Percentiles rank a stretch among this genome's conserved stretches.
phyloP scores from a whole-genome alignment of 139 green algal genomes.

The Raphidocelis subcapitata region DNA sequence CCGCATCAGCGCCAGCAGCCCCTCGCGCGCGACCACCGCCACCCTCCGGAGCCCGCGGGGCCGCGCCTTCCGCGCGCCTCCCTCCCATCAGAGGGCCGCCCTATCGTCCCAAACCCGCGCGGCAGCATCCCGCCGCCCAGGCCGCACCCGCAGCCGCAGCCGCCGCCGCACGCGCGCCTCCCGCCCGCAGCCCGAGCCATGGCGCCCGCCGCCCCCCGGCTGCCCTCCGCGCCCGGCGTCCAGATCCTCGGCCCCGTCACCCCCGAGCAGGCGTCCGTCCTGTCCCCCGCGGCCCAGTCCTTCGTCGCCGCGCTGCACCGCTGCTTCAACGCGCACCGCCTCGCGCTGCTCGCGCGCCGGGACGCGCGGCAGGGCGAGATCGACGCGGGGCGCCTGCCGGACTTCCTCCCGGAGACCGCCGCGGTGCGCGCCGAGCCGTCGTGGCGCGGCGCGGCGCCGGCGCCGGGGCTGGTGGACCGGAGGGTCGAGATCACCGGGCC shows the following conservation, averaged over 20 bases:
- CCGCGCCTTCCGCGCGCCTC: no score
- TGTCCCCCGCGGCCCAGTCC: conserved; percentile 52
- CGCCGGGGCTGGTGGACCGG: conserved; percentile 72
- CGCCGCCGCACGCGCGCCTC: no score
- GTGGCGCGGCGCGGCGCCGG: conserved; percentile 71
- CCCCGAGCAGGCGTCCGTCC: conserved; percentile 47
- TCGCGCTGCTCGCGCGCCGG: conserved; percentile 63
- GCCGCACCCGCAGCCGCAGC: no score
- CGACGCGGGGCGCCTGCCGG: conserved; percentile 25
- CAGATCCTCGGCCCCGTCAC: conserved; percentile 47
- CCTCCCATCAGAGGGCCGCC: no score
- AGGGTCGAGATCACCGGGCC: conserved; percentile 90
- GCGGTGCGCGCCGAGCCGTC: conserved; percentile 38
- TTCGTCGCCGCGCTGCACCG: conserved; percentile 75
- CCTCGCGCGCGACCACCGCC: no score
- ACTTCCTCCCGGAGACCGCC: conserved; percentile 74
- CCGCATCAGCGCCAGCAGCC: no score
- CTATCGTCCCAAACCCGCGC: no score
- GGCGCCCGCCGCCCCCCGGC: no score
- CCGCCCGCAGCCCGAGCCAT: no score
- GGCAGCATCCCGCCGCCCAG: no score
- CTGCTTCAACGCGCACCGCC: conserved; percentile 59
- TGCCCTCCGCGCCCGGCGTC: conserved; percentile 35
- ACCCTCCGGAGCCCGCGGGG: no score
- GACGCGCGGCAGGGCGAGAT: conserved; percentile 55